A percentile compares a stretch with the other conserved stretches of the same genome.
These are phyloP conservation scores for Taiozyma sp. DNA, from an alignment of 1,139 yeast genomes.

Conservation along the genomic window DNA sequence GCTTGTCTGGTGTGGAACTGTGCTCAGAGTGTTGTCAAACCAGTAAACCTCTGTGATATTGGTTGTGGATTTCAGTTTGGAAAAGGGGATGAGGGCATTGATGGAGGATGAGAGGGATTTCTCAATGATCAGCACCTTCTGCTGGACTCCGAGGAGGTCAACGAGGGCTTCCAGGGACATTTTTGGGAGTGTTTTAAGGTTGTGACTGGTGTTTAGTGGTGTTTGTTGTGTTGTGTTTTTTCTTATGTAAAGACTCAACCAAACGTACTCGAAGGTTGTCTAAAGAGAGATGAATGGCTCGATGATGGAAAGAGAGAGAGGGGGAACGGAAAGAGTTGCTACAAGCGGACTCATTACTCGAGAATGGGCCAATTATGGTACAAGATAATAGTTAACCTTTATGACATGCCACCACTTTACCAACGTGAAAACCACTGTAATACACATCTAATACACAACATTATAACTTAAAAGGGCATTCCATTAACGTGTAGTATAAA, in stretches of 20 bases:
- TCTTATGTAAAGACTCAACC: neutral
- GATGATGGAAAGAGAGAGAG: no score
- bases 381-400: no score
- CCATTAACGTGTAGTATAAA: neutral
- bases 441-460: no score
- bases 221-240: neutral
- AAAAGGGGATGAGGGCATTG: slow-evolving; percentile 59
- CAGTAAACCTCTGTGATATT: slow-evolving; percentile 58
- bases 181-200: neutral
- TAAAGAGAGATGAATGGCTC: no score
- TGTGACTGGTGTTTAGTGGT: neutral
- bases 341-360: no score
- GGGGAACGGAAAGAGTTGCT: no score
- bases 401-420: neutral
- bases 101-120: slow-evolving; percentile 48
- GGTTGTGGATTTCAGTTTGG: slow-evolving; percentile 48
- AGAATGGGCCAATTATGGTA: no score
- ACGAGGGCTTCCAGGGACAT: slow-evolving; percentile 9
- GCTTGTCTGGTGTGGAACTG: slow-evolving; percentile 4
- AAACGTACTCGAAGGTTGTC: no score
- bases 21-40: slow-evolving; percentile 35
- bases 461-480: neutral
- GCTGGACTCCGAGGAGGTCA: slow-evolving; percentile 13
- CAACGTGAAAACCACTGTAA: neutral
- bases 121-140: slow-evolving; percentile 52